phyloP scores from a whole-genome alignment of 1,284 basidiomycete genomes.

The Sphagnurus paluster region DNA sequence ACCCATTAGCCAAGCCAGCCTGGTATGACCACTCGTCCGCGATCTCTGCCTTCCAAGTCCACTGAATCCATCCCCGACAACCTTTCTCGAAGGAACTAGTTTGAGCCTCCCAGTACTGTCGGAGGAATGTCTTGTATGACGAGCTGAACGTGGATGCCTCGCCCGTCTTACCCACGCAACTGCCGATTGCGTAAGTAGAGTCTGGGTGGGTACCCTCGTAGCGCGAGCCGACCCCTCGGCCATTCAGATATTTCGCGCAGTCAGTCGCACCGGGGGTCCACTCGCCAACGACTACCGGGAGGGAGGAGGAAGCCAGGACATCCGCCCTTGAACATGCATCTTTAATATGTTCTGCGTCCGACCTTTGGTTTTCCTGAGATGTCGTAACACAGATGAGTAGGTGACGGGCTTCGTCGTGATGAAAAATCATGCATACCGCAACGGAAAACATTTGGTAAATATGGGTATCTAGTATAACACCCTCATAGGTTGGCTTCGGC shows the following conservation, averaged over 20 bases:
- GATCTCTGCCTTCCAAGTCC: constrained; percentile 71
- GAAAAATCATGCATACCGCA: constrained; percentile 37
- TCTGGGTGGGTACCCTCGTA: constrained; percentile 81
- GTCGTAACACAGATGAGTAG: not conserved
- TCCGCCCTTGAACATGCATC: constrained; percentile 57
- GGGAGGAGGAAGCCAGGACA: constrained; percentile 52
- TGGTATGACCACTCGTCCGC: constrained; percentile 80
- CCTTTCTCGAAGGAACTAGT: constrained; percentile 62
- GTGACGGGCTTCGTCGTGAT: not conserved
- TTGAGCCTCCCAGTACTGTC: constrained; percentile 87
- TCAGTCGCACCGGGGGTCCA: constrained; percentile 86
- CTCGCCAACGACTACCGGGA: constrained; percentile 83
- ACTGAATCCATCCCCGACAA: constrained; percentile 74
- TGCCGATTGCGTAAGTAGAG: constrained; percentile 65
- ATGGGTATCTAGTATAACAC: constrained; percentile 84
- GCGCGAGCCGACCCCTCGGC: constrained; percentile 67
- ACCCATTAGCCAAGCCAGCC: constrained; percentile 75
- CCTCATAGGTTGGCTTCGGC: constrained; percentile 53
- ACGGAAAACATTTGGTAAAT: constrained; percentile 81
- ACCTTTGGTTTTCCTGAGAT: constrained; percentile 50
- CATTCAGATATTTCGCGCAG: constrained; percentile 82
- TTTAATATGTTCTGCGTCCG: constrained; percentile 61
- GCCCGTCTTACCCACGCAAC: constrained; percentile 75
- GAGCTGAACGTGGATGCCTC: constrained; percentile 69
- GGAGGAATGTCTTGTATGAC: constrained; percentile 82